A percentile compares a stretch with the other conserved stretches of the same genome.
These are phyloP conservation scores for Jackrogersella minutella DNA, from an alignment of 495 filamentous ascomycete genomes.

Conservation along the genomic window DNA sequence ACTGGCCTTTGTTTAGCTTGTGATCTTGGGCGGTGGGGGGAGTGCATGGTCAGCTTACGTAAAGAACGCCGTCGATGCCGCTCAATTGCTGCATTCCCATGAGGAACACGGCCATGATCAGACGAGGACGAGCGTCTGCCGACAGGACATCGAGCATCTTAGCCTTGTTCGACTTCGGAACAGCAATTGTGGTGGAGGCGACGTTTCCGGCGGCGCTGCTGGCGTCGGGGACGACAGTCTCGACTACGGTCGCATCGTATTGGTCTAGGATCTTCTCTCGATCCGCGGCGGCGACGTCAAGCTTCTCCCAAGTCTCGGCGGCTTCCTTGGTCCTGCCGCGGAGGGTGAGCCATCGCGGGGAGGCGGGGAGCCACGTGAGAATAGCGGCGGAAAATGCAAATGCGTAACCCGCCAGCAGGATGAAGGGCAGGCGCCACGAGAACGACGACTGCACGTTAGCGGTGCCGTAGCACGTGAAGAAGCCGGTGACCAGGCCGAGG, in stretches of 20 bases:
- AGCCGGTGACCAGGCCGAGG: conserved; percentile 62
- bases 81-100: conserved; percentile 60
- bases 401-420: conserved; percentile 54
- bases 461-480: conserved; percentile 69
- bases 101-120: conserved; percentile 45
- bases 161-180: conserved; percentile 20
- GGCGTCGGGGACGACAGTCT: conserved; percentile 14
- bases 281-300: conserved; percentile 39
- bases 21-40: neutral
- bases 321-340: conserved; percentile 42
- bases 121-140: conserved; percentile 27
- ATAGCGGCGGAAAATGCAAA: conserved; percentile 48
- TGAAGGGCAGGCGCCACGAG: conserved; percentile 67
- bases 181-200: neutral
- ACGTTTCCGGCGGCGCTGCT: conserved; percentile 1
- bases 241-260: conserved; percentile 20
- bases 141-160: conserved; percentile 38
- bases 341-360: conserved; percentile 55
- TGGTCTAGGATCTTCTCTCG: conserved; percentile 42
- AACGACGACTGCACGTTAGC: conserved; percentile 55
- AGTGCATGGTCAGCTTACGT: conserved; percentile 48
- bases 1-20: conserved; percentile 41
- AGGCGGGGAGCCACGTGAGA: conserved; percentile 50
- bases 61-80: conserved; percentile 63
- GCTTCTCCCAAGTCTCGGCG: conserved; percentile 29